Evolutionary conservation across 805 yeast genomes (phyloP).

Genomic region (Kodamaea sagamina): DNA sequence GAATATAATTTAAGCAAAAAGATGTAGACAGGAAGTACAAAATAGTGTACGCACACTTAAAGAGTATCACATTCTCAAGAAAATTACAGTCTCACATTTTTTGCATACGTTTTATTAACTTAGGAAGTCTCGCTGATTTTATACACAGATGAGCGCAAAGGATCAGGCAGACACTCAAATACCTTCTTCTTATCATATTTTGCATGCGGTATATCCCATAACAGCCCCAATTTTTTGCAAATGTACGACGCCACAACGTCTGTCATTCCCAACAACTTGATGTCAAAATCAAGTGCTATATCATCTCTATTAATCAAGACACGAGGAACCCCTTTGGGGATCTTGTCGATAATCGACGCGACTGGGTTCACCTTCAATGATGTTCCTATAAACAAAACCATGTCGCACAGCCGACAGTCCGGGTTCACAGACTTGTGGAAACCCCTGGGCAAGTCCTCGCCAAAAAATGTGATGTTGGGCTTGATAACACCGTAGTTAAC

Average conservation of each 20-base stretch:
- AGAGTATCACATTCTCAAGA: too few relatives aligned
- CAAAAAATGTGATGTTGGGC: slow-evolving; percentile 88
- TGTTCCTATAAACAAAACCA: slow-evolving; percentile 81
- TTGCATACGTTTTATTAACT: not conserved
- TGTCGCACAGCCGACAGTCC: slow-evolving; percentile 74
- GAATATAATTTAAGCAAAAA: too few relatives aligned
- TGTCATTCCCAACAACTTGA: slow-evolving; percentile 41
- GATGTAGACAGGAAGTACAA: too few relatives aligned
- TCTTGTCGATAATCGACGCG: slow-evolving; percentile 38
- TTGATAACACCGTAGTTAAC: slow-evolving; percentile 59
- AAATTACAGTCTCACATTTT: not conserved
- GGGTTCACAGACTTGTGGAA: slow-evolving; percentile 36
- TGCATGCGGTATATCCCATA: slow-evolving; percentile 13
- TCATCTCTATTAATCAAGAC: slow-evolving; percentile 42
- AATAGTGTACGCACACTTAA: too few relatives aligned
- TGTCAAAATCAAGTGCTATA: slow-evolving; percentile 41
- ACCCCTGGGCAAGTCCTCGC: slow-evolving; percentile 58
- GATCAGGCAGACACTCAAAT: not conserved
- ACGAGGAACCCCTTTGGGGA: slow-evolving; percentile 39
- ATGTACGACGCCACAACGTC: slow-evolving; percentile 42
- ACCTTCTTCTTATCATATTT: not conserved
- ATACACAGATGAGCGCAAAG: not conserved
- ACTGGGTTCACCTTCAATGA: slow-evolving; percentile 67
- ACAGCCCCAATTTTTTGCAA: slow-evolving; percentile 25
- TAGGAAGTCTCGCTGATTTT: not conserved